Base-by-base conservation (phyloP, 176 grass and related monocot genomes). In the Raddia guianensis region DNA sequence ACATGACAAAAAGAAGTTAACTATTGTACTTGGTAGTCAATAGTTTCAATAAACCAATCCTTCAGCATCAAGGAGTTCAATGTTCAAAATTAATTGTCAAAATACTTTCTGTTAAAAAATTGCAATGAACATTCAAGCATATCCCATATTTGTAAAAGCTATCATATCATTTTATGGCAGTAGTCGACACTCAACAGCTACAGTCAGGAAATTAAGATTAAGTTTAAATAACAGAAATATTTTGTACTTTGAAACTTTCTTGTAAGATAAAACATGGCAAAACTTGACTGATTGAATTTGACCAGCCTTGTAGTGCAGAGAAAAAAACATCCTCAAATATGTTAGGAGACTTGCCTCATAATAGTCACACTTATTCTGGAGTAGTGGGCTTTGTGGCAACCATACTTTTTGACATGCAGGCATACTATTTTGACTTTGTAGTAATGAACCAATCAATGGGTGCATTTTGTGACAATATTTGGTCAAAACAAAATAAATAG, bases 1-100 rank as follows among this genome's bases (percentile, higher is more conserved):
- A 75, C 18, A 53, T 63, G 42, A 63, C 16, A 85, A 60, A 80
- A 9, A 82, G 44, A 79, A 79, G 21, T 72, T 55, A 80, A 49
- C 18, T 42, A 68, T n/a, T 49, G 16, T 21, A 42, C 9, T 81
- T 66, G 37, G 40, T 56, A 56, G 32, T 51, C 63, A 5, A 66
- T 20, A 73, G 56, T 49, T 49, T 49, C 40, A 73, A 48, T n/a
- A 43, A 78, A 60, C 15, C n/a, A 78, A 71, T 44, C 44, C n/a
- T 78, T 78, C 55, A 72, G 67, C 40, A 32, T 27, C 6, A 50
- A 18, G 21, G 8, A 54, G 10, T 48, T 37, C 16, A 71, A 65
- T 67, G 16, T 53, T 66, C 15, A 42, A 72, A 63, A 35, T 52
- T 62, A 43, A 67, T 76, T 19, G 51, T 21, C 44, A 63, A 21